Conservation (phyloP, 768 basidiomycete genomes). For the Pisolithus marmoratus region DNA sequence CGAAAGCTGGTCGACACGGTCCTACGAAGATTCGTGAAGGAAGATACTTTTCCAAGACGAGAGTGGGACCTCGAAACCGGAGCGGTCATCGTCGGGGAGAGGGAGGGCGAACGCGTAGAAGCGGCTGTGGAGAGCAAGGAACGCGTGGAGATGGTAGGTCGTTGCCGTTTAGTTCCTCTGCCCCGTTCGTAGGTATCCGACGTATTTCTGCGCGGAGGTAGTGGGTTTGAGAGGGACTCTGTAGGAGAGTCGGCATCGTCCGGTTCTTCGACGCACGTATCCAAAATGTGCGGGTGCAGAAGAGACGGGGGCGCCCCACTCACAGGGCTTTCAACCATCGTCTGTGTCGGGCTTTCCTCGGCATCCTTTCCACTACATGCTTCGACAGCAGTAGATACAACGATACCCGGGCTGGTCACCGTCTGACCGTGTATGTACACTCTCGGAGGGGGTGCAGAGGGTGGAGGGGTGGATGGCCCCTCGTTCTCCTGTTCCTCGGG, state of each 20-base stretch:
- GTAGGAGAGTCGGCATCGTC: constrained; percentile 1
- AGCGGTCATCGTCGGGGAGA: not conserved
- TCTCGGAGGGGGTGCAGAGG: not conserved
- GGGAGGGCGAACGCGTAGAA: not conserved
- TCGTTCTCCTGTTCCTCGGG: constrained; percentile 25
- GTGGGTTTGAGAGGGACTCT: not conserved
- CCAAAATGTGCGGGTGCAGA: constrained; percentile 9
- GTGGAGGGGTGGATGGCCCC: constrained; percentile 11
- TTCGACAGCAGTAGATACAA: constrained; percentile 15
- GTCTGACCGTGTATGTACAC: not conserved
- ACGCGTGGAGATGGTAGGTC: not conserved
- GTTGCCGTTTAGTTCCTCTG: not conserved
- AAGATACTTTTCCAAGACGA: constrained; percentile 9
- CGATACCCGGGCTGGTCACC: constrained; percentile 4
- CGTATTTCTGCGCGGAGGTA: constrained; percentile 14
- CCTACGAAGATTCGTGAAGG: constrained; percentile 35
- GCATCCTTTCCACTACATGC: not conserved
- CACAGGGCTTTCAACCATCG: not conserved
- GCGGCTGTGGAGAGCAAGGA: not conserved
- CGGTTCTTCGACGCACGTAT: constrained; percentile 9
- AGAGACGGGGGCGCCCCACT: constrained; percentile 6
- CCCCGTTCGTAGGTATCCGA: constrained; percentile 13
- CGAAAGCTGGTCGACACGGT: constrained; percentile 31
- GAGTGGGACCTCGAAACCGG: not conserved
- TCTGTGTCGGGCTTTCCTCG: not conserved